Conservation (phyloP, 495 filamentous ascomycete species). For the Bacidia rubella region DNA sequence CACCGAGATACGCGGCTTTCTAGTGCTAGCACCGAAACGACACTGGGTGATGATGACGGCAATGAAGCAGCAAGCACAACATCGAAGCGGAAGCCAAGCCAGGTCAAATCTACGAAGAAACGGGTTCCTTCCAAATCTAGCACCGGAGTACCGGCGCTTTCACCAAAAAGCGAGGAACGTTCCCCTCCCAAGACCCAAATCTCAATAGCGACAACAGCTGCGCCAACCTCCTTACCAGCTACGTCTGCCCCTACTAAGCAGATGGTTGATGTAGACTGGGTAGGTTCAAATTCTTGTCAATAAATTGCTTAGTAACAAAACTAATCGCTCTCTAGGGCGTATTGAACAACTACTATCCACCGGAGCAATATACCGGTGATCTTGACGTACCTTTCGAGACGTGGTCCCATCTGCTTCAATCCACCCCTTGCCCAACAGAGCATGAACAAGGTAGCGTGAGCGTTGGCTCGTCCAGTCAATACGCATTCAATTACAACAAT, state of each 20-base stretch:
- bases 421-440: not conserved
- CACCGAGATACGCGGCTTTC: not conserved
- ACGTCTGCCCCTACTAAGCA: constrained; percentile 8
- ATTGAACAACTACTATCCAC: constrained; percentile 15
- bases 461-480: not conserved
- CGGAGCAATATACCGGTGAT: constrained; percentile 14
- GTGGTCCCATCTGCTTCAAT: constrained; percentile 1
- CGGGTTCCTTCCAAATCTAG: not conserved
- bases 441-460: not conserved
- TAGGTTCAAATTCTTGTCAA: constrained; percentile 10
- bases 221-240: constrained; percentile 1
- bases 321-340: constrained; percentile 5
- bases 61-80: not conserved
- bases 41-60: not conserved
- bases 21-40: constrained; percentile 1
- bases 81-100: not conserved
- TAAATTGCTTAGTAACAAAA: not conserved
- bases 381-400: constrained; percentile 8
- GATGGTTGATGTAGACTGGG: constrained; percentile 20
- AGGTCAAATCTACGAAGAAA: not conserved
- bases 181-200: constrained; percentile 14
- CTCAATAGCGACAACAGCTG: not conserved
- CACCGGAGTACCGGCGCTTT: not conserved
- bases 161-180: not conserved
- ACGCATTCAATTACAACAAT: not conserved